These are phyloP conservation scores for Hirsutella minnesotensis DNA, from an alignment of 2,329 filamentous ascomycete species.

Conservation along the genomic window DNA sequence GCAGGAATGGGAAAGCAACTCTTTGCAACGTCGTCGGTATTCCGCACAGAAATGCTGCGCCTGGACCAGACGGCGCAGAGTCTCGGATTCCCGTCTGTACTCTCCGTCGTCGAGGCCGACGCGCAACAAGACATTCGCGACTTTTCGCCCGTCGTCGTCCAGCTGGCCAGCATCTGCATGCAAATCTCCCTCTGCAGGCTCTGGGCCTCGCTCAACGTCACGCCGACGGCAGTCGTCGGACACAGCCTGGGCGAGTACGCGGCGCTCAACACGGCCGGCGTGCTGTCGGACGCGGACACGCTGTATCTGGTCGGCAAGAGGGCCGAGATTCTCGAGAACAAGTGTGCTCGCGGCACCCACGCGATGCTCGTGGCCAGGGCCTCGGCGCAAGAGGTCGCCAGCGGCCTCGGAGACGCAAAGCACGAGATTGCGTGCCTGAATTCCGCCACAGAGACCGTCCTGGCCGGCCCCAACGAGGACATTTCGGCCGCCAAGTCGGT, in stretches of 20 bases:
- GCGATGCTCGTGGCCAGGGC: conserved; percentile 18
- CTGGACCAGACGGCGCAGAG: conserved; percentile 15
- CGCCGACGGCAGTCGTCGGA: conserved; percentile 29
- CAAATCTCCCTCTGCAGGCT: conserved; percentile 26
- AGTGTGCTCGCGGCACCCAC: conserved; percentile 30
- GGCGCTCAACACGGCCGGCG: conserved; percentile 45
- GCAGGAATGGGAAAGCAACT: conserved; percentile 17
- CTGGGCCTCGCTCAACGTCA: conserved; percentile 24
- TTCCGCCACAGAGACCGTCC: conserved; percentile 42
- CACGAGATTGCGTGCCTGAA: conserved; percentile 45
- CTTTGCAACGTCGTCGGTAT: conserved; percentile 15
- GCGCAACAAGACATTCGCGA: conserved; percentile 1
- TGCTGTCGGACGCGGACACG: conserved; percentile 45
- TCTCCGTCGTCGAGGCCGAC: conserved; percentile 27
- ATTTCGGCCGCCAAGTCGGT: not conserved
- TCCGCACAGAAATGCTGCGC: conserved; percentile 16
- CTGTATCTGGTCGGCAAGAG: conserved; percentile 48
- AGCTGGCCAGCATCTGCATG: conserved; percentile 22
- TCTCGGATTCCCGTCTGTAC: conserved; percentile 24
- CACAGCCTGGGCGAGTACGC: conserved; percentile 52
- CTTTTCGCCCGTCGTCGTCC: conserved; percentile 10
- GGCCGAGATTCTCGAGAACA: conserved; percentile 39
- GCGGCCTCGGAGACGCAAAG: conserved; percentile 10
- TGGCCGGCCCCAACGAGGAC: conserved; percentile 1
- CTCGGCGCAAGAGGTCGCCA: conserved; percentile 8